Evolutionary conservation across 2,329 filamentous ascomycete species (phyloP).

Genomic region (Colletotrichum somersetense): DNA sequence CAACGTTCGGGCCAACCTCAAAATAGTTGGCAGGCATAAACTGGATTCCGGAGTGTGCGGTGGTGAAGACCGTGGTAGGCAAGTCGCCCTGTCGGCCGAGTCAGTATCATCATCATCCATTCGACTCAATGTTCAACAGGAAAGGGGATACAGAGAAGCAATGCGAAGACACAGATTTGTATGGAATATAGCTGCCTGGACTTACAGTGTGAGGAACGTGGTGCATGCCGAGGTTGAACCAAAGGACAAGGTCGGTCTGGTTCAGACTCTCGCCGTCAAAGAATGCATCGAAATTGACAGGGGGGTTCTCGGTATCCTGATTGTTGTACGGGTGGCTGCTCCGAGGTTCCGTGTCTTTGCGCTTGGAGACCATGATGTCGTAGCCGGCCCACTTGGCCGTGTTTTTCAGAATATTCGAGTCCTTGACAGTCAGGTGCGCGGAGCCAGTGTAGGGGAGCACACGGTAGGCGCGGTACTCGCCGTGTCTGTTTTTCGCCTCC

Average conservation of each 20-base stretch:
- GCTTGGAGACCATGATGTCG: slow-evolving; percentile 63
- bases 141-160: background rate
- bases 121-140: background rate
- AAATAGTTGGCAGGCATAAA: slow-evolving; percentile 59
- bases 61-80: slow-evolving; percentile 63
- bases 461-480: slow-evolving; percentile 65
- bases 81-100: slow-evolving; percentile 50
- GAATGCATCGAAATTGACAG: slow-evolving; percentile 64
- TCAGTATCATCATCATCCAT: background rate
- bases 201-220: slow-evolving; percentile 64
- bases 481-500: slow-evolving; percentile 61
- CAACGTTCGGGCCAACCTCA: slow-evolving; percentile 45
- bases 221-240: slow-evolving; percentile 68
- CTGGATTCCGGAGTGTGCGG: slow-evolving; percentile 55
- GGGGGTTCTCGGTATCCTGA: slow-evolving; percentile 59
- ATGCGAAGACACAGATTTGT: background rate
- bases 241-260: slow-evolving; percentile 59
- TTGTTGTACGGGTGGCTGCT: slow-evolving; percentile 60
- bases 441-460: slow-evolving; percentile 56
- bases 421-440: slow-evolving; percentile 60
- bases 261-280: slow-evolving; percentile 54
- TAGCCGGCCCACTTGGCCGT: slow-evolving; percentile 63
- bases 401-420: slow-evolving; percentile 60
- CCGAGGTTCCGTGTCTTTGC: slow-evolving; percentile 65
- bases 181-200: background rate